phyloP scores from a whole-genome alignment of 2,329 filamentous ascomycete genomes.

The Trematosphaeria pertusa region DNA sequence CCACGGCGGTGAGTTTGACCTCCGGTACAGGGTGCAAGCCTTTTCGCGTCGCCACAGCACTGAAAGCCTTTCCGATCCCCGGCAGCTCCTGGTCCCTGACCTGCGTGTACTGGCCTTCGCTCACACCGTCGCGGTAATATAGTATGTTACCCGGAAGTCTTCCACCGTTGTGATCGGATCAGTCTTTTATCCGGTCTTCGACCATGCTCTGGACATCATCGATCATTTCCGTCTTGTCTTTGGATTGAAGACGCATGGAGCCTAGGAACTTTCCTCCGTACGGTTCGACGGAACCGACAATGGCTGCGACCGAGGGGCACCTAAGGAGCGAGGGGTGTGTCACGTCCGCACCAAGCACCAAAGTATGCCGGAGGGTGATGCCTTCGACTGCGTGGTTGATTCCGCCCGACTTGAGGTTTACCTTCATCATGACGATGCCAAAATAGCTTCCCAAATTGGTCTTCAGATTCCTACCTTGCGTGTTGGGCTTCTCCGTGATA shows the following conservation, averaged over 20 bases:
- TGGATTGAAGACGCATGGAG: slow-evolving; percentile 67
- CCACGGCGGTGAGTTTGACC: slow-evolving; percentile 72
- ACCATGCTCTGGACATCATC: slow-evolving; percentile 67
- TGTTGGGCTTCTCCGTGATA: not conserved
- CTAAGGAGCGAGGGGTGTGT: slow-evolving; percentile 91
- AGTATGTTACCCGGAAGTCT: slow-evolving; percentile 75
- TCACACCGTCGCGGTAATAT: slow-evolving; percentile 87
- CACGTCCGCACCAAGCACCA: slow-evolving; percentile 78
- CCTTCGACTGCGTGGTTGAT: slow-evolving; percentile 25
- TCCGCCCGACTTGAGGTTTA: slow-evolving; percentile 35
- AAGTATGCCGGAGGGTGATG: slow-evolving; percentile 7
- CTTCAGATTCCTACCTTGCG: not conserved
- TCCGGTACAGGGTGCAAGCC: slow-evolving; percentile 61
- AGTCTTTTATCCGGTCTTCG: slow-evolving; percentile 67
- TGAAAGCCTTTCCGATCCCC: slow-evolving; percentile 69
- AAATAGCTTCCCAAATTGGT: slow-evolving; percentile 13
- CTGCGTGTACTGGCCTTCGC: slow-evolving; percentile 77
- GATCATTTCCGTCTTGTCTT: slow-evolving; percentile 72
- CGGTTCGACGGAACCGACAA: slow-evolving; percentile 77
- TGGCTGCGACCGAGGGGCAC: slow-evolving; percentile 80
- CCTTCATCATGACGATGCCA: slow-evolving; percentile 33
- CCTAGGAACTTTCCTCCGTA: slow-evolving; percentile 79
- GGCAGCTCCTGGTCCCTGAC: slow-evolving; percentile 74
- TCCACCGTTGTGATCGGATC: slow-evolving; percentile 54
- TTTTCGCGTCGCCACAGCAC: too few species aligned